Evolutionary conservation across 2,329 filamentous ascomycete genomes (phyloP).

Genomic region (Sordariomycetes sp.): DNA sequence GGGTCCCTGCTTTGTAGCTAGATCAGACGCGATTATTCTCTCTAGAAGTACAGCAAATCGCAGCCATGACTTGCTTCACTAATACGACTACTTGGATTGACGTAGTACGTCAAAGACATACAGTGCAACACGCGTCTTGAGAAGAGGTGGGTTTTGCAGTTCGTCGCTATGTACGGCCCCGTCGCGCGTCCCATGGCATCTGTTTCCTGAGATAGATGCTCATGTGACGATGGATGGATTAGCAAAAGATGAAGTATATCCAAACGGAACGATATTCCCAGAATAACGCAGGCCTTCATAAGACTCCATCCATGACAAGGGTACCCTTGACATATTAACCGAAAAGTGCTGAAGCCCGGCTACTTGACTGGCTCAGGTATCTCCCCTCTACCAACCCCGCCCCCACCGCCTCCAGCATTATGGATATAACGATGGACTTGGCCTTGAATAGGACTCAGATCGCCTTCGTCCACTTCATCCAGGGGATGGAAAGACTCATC

Average conservation of each 20-base stretch:
- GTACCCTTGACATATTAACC: background rate
- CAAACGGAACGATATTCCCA: background rate
- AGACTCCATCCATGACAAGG: background rate
- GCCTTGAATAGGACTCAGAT: background rate
- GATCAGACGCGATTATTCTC: background rate
- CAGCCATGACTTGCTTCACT: background rate
- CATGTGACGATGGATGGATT: background rate
- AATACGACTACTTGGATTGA: background rate
- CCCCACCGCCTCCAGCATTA: background rate
- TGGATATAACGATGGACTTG: background rate
- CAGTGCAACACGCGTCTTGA: background rate
- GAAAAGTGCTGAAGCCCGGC: background rate
- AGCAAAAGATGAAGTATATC: background rate
- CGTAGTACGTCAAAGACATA: background rate
- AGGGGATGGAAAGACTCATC: slow-evolving; percentile 2
- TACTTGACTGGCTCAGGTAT: background rate
- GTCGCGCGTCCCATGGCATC: background rate
- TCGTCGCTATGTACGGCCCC: background rate
- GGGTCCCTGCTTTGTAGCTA: too few relatives aligned
- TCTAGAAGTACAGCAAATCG: background rate
- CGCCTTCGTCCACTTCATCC: slow-evolving; percentile 3
- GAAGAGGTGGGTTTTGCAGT: background rate
- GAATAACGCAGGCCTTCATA: background rate
- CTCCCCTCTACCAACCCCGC: background rate
- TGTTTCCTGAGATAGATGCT: background rate